phyloP scores from a whole-genome alignment of 2,329 filamentous ascomycete genomes.

The Sporothrix mexicana region DNA sequence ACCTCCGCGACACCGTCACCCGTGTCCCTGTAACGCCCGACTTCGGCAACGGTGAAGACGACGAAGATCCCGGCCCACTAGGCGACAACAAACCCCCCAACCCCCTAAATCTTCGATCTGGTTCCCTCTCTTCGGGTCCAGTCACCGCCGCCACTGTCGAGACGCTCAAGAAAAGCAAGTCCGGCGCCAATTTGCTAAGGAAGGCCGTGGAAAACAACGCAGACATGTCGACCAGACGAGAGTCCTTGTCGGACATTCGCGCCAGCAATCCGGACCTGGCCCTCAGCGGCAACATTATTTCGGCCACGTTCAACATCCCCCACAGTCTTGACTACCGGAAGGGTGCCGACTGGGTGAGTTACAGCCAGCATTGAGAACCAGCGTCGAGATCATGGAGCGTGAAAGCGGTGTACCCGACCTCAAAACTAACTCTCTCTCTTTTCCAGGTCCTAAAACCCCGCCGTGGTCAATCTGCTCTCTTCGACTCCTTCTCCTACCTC shows the following conservation, averaged over 20 bases:
- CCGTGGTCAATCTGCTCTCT: constrained; percentile 87
- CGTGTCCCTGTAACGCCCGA: constrained; percentile 52
- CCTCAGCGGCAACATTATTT: constrained; percentile 70
- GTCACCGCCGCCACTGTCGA: not conserved
- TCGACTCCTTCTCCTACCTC: constrained; percentile 87
- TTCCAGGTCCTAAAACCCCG: constrained; percentile 74
- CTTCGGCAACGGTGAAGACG: constrained; percentile 44
- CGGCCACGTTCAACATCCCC: constrained; percentile 68
- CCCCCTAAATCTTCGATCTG: not conserved
- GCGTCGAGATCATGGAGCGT: not conserved
- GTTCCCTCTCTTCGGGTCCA: not conserved
- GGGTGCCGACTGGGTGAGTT: constrained; percentile 66
- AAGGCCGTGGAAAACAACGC: constrained; percentile 49
- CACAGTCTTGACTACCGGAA: constrained; percentile 64
- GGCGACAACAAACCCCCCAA: not conserved
- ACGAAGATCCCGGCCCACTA: not conserved
- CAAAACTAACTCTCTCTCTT: constrained; percentile 31
- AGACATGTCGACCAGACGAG: constrained; percentile 51
- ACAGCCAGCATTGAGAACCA: too few species aligned
- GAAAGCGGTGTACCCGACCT: not conserved
- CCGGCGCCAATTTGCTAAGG: constrained; percentile 7
- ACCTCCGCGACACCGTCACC: constrained; percentile 45
- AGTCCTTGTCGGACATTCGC: constrained; percentile 62
- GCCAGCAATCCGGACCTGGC: constrained; percentile 62
- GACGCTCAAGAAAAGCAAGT: not conserved